These are phyloP conservation scores for Boeremia lycopersici DNA, from an alignment of 2,329 filamentous ascomycete genomes.

Conservation along the genomic window DNA sequence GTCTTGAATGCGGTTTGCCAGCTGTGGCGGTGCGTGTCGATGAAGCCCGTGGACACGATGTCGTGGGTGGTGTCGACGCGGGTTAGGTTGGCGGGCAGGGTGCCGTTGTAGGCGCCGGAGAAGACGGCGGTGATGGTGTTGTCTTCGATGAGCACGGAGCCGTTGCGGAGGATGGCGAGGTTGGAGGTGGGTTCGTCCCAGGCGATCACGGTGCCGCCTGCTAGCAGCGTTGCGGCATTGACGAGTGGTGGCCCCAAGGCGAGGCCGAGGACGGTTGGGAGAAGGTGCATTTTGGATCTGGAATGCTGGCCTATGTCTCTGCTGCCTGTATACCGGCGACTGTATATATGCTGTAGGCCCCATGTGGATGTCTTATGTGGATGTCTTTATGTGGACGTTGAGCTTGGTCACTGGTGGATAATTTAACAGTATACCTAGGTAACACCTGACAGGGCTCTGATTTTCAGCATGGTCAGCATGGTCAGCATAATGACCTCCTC, in stretches of 20 bases:
- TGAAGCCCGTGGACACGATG: conserved; percentile 62
- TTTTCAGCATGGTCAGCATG: no score
- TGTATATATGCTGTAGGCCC: background rate
- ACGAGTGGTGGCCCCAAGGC: background rate
- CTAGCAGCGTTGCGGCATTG: background rate
- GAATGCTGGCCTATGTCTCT: no score
- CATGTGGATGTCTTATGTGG: background rate
- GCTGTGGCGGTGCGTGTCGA: conserved; percentile 59
- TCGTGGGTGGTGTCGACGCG: conserved; percentile 49
- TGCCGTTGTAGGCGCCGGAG: background rate
- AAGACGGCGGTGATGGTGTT: background rate
- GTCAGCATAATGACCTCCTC: background rate
- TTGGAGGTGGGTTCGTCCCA: background rate
- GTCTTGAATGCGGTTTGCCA: conserved; percentile 63
- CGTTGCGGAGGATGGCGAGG: background rate
- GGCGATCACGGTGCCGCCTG: background rate
- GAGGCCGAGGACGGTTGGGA: background rate
- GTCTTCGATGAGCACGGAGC: background rate
- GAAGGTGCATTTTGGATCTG: background rate
- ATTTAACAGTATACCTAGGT: no score
- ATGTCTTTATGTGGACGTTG: background rate
- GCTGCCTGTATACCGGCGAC: no score
- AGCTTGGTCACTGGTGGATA: background rate
- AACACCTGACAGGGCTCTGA: no score
- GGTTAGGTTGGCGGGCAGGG: conserved; percentile 27